Evolutionary conservation across 1,284 basidiomycete genomes (phyloP).

Genomic region (Ceratorhiza oryzae-sativae): DNA sequence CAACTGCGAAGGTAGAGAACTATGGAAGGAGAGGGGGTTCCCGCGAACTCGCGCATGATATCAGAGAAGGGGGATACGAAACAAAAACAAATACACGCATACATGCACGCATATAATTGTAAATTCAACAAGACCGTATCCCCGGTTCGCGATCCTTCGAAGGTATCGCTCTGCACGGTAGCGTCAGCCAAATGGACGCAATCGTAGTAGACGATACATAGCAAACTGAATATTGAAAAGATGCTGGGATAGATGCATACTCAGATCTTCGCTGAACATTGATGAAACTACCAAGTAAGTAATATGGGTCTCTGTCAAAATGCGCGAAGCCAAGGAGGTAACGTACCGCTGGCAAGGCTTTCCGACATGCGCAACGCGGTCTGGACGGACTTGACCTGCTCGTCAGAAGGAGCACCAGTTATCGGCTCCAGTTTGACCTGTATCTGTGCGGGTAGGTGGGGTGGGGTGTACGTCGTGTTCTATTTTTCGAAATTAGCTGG

Average conservation of each 20-base stretch:
- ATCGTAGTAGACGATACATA: not conserved
- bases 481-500: not conserved
- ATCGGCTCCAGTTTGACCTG: not conserved
- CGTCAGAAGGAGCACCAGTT: not conserved
- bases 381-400: not conserved
- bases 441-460: not conserved
- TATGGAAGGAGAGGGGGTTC: too few species aligned
- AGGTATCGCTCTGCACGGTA: too few species aligned
- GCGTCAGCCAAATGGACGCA: too few species aligned
- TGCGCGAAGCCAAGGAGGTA: not conserved
- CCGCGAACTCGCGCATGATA: too few species aligned
- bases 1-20: too few species aligned
- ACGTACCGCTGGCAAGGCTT: not conserved
- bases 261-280: not conserved
- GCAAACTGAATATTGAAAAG: constrained; percentile 3
- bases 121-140: too few species aligned
- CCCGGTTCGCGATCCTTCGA: too few species aligned
- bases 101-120: too few species aligned
- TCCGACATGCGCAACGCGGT: not conserved
- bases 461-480: constrained; percentile 18
- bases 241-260: not conserved
- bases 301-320: not conserved
- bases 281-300: not conserved
- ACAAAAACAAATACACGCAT: too few species aligned
- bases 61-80: too few species aligned